A percentile compares a stretch with the other conserved stretches of the same genome.
Conservation (phyloP, 2,329 filamentous ascomycete species). For the Coniochaeta sp. region DNA sequence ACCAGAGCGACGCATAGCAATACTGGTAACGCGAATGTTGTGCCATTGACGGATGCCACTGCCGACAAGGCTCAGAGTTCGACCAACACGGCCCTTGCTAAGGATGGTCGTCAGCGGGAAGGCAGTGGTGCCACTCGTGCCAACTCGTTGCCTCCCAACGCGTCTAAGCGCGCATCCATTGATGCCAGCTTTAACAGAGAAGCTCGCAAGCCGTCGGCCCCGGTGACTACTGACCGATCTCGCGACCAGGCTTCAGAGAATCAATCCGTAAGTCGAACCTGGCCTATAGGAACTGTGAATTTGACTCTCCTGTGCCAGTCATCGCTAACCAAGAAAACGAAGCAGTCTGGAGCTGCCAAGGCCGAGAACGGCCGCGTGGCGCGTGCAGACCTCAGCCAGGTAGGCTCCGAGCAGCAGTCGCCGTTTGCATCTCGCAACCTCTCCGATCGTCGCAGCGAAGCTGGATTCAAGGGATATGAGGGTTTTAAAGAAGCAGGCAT, state of each 20-base stretch:
- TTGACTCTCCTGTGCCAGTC: background rate
- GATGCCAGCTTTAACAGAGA: constrained; percentile 34
- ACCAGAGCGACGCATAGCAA: constrained; percentile 18
- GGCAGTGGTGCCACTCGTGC: constrained; percentile 24
- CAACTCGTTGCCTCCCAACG: constrained; percentile 23
- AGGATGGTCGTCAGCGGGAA: constrained; percentile 29
- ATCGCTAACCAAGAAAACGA: background rate
- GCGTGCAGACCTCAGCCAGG: background rate
- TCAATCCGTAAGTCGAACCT: constrained; percentile 27
- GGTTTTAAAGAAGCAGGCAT: constrained; percentile 13
- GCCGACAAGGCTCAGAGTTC: constrained; percentile 28
- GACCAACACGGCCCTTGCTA: constrained; percentile 17
- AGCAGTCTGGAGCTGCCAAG: constrained; percentile 12
- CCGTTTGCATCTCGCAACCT: background rate
- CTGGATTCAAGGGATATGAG: constrained; percentile 5
- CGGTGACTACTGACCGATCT: constrained; percentile 27
- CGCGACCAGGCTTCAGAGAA: constrained; percentile 28
- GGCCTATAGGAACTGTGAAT: background rate
- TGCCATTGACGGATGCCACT: constrained; percentile 8
- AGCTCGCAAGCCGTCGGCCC: constrained; percentile 33
- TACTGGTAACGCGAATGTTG: constrained; percentile 5
- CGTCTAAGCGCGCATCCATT: constrained; percentile 35
- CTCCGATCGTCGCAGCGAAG: background rate
- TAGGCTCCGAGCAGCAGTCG: background rate
- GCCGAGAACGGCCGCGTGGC: constrained; percentile 4